Evolutionary conservation across 1,139 yeast genomes (phyloP).

Genomic region (Geotrichum klebahnii): DNA sequence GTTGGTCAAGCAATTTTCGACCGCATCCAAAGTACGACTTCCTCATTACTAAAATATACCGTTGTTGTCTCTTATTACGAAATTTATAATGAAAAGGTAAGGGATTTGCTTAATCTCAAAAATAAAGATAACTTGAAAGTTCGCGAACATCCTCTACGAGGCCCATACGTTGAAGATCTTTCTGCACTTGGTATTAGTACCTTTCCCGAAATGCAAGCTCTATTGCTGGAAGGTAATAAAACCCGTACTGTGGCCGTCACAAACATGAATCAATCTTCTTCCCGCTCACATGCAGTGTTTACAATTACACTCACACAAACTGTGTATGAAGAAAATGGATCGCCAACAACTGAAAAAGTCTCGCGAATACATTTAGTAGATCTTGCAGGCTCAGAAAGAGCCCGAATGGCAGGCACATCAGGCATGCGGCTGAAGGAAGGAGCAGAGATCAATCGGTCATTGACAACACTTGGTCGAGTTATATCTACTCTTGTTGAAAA

Average conservation of each 20-base stretch:
- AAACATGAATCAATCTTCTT: constrained; percentile 71
- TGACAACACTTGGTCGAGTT: constrained; percentile 83
- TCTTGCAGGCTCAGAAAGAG: constrained; percentile 91
- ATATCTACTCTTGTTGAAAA: constrained; percentile 42
- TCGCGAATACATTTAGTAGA: constrained; percentile 68
- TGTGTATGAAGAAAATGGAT: constrained; percentile 42
- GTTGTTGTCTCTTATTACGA: constrained; percentile 73
- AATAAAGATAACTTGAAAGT: constrained; percentile 54
- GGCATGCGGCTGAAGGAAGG: constrained; percentile 84
- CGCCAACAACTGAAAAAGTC: constrained; percentile 25
- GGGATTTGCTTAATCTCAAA: constrained; percentile 54
- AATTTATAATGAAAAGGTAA: constrained; percentile 81
- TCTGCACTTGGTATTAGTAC: constrained; percentile 54
- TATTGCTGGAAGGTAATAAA: constrained; percentile 65
- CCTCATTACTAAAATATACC: background rate
- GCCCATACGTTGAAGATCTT: constrained; percentile 72
- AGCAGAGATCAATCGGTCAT: constrained; percentile 81
- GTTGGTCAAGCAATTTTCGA: constrained; percentile 12
- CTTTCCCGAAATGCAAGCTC: constrained; percentile 56
- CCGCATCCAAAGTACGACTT: constrained; percentile 1
- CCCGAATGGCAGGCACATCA: constrained; percentile 47
- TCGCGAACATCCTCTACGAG: constrained; percentile 67
- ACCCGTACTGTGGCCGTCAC: constrained; percentile 81
- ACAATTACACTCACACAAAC: constrained; percentile 49
- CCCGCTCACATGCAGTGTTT: constrained; percentile 87